Evolutionary conservation across 129 eudicot genomes (phyloP), one percentile per base, ranked within the genome.

Genomic region (Calendula officinalis): DNA sequence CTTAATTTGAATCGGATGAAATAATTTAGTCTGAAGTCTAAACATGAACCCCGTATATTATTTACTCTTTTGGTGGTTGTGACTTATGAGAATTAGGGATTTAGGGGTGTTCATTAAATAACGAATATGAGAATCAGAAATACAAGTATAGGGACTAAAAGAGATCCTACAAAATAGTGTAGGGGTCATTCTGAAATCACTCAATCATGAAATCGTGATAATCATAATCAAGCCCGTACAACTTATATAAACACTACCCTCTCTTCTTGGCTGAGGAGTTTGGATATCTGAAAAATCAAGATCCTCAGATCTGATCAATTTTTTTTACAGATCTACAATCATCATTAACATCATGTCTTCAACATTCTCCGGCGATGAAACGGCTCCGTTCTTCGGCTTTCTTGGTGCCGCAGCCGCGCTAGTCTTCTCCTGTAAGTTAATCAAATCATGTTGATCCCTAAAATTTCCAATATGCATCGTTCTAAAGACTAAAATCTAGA

Each of bases 311-410:
- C 67, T 62, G 72, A 73, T 57, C 72, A 66, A 38, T 0, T 41
- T 53, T 52, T 36, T 46, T 15, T 16, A 16, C 64, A 67, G 78
- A 73, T 73, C 73, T 49, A 57, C 71, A 10, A 46, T 40, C 78
- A 66, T 32, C 69, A 75, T 75, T 10, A 46, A 32, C 78, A 66
- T 32, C 69, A 75, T 75, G 79, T 75, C 79, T 75, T 67, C 79
- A 58, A 67, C 79, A 34, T 75, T 75, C 69, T 50, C 74, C 79
- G 79, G 79, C 75, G 79, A 75, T 75, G 79, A 75, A 32, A 75
- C 79, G 64, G 79, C 79, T 41, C 79, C 79, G 64, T 75, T 75
- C 64, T 75, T 75, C 36, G 79, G 79, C 49, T 75, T 75, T 40
- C 79, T 75, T 57, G 79, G 74, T 67, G 79, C 79, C 51, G 79